Conservation (phyloP, 805 yeast species). For the Metschnikowia amazonensis region DNA sequence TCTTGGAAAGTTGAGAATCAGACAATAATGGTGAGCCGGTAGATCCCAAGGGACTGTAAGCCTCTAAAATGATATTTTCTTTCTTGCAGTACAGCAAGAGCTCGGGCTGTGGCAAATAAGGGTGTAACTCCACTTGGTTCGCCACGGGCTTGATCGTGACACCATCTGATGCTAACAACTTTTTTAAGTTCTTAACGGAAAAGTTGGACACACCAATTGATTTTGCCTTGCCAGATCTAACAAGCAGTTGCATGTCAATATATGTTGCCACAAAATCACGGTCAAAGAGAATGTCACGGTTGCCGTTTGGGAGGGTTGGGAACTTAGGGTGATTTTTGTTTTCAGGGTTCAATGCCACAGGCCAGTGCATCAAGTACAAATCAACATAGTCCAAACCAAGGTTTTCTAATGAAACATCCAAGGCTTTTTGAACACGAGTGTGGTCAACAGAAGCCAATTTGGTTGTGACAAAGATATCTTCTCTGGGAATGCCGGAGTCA, state of each 20-base stretch:
- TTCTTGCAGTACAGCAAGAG: conserved; percentile 49
- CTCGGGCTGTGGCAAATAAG: conserved; percentile 62
- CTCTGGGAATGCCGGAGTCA: conserved; percentile 60
- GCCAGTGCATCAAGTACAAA: conserved; percentile 81
- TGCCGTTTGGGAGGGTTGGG: conserved; percentile 35
- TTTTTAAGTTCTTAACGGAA: conserved; percentile 49
- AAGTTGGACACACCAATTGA: conserved; percentile 80
- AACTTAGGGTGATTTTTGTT: conserved; percentile 29
- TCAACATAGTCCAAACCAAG: conserved; percentile 75
- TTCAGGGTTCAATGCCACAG: conserved; percentile 51
- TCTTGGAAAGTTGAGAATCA: conserved; percentile 38
- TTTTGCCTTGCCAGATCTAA: conserved; percentile 47
- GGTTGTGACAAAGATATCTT: conserved; percentile 66
- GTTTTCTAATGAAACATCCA: conserved; percentile 56
- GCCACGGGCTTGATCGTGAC: conserved; percentile 59
- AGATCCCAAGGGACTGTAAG: conserved; percentile 77
- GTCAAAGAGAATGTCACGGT: conserved; percentile 30
- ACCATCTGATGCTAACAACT: conserved; percentile 45
- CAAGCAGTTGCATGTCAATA: conserved; percentile 58
- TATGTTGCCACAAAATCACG: conserved; percentile 53
- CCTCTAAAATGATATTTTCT: conserved; percentile 58
- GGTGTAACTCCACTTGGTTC: conserved; percentile 77
- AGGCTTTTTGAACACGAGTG: conserved; percentile 48
- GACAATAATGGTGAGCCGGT: conserved; percentile 49
- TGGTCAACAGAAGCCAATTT: conserved; percentile 61